Evolutionary conservation across 2,329 filamentous ascomycete species (phyloP), one percentile per base, ranked within the genome.

Genomic region (Colletotrichum scovillei): DNA sequence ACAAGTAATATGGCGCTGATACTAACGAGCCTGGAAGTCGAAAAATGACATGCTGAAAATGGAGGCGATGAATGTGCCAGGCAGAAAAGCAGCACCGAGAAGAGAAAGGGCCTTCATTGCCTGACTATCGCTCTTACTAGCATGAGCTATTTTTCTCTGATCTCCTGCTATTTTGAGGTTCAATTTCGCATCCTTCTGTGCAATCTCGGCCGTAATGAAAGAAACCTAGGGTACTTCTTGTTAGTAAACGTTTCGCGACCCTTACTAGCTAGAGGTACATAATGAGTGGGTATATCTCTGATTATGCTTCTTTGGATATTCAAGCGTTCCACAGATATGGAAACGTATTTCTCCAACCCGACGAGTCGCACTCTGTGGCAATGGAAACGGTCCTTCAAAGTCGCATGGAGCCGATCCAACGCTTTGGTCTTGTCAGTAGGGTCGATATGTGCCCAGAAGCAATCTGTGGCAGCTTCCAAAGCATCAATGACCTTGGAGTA

Each of bases 1-100:
- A 58, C 4, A 7, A 26, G 4, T 8, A 14, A 12, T 16, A 22
- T 46, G 11, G 30, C 49, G 22, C 53, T 69, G 7, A 16, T 19
- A 30, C 80, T 74, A 78, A 85, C 85, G 81, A 57, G 84, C 80
- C 75, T 88, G 86, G 76, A 91, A 92, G 80, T 92, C 87, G 82
- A 92, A 92, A 78, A 92, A 92, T 0, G 89, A 89, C 89, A 91
- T 92, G 82, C 87, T 88, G 76, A 92, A 92, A 28, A 92, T 83
- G 0, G 90, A 91, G 9, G 90, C 87, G n/a, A 92, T 84, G 75
- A 88, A 91, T 1, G 89, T 91, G 2, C 89, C 89, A 0, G 90
- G 90, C 4, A 92, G 82, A 76, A 92, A 92, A 53, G 92, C 83
- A 49, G 89, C 89, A 24, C 90, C 90, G 69, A 92, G 86, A 0